Conservation (phyloP, 164 flowering plant species). For the Dillenia suffruticosa region DNA sequence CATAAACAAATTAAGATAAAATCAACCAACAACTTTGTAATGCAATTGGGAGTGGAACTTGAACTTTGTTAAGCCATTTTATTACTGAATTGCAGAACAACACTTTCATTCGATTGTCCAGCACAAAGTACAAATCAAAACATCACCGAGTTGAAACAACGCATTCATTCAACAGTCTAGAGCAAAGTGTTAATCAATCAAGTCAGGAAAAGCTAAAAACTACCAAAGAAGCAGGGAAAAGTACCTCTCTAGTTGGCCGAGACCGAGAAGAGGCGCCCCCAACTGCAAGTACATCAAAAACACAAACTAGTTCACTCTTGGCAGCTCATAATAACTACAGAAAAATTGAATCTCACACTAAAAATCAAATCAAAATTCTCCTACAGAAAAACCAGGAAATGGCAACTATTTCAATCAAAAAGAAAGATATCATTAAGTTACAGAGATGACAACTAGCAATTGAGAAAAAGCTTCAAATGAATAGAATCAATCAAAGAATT, state of each 20-base stretch:
- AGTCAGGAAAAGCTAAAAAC: not conserved
- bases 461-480: not conserved
- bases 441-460: not conserved
- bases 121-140: not conserved
- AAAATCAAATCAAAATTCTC: not conserved
- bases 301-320: not conserved
- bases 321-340: not conserved
- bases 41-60: too few relatives aligned
- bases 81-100: not conserved
- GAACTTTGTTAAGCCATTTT: too few relatives aligned
- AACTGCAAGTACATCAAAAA: conserved; percentile 35
- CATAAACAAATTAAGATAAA: too few relatives aligned
- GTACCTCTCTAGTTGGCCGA: conserved; percentile 63
- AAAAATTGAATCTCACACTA: not conserved
- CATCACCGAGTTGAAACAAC: not conserved
- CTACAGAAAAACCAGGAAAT: too few relatives aligned
- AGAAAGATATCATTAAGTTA: not conserved
- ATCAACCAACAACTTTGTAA: too few relatives aligned
- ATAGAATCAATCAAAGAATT: not conserved
- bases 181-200: not conserved
- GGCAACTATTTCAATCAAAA: not conserved
- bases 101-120: not conserved
- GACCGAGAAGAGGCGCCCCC: conserved; percentile 86
- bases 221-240: not conserved
- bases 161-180: not conserved